Evolutionary conservation across 2,329 filamentous ascomycete species (phyloP).

Genomic region (Paecilomyces niveus): DNA sequence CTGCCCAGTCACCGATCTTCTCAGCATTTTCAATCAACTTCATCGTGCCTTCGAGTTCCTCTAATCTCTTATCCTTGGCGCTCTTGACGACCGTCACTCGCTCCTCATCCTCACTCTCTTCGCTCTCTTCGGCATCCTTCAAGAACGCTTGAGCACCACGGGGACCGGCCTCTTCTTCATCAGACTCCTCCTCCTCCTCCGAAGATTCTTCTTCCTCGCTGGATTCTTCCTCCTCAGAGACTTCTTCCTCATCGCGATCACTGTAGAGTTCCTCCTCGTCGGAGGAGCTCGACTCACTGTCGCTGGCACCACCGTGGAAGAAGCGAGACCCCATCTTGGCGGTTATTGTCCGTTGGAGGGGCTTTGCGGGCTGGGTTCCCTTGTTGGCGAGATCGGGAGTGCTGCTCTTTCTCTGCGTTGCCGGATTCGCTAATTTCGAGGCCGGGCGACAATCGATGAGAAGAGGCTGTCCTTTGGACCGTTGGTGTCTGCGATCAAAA

Average conservation of each 20-base stretch:
- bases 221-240: conserved; percentile 48
- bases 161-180: conserved; percentile 52
- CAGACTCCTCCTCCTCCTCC: conserved; percentile 48
- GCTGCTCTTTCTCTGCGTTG: not conserved
- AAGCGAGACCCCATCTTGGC: conserved; percentile 89
- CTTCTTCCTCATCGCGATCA: conserved; percentile 62
- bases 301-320: conserved; percentile 94
- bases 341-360: conserved; percentile 8
- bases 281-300: conserved; percentile 82
- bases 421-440: not conserved
- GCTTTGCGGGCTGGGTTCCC: not conserved
- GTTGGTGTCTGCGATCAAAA: conserved; percentile 13
- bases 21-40: conserved; percentile 90
- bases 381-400: not conserved
- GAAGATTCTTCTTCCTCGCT: conserved; percentile 51
- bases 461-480: conserved; percentile 5
- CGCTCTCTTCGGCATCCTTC: conserved; percentile 67
- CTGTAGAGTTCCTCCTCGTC: conserved; percentile 94
- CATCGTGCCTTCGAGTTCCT: conserved; percentile 86
- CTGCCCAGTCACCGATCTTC: conserved; percentile 96
- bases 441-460: not conserved
- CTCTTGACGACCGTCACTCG: conserved; percentile 84
- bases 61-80: conserved; percentile 93
- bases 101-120: conserved; percentile 79
- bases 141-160: conserved; percentile 78